These are phyloP conservation scores for Termitomyces sp. DNA, from an alignment of 768 basidiomycete species.

Conservation along the genomic window DNA sequence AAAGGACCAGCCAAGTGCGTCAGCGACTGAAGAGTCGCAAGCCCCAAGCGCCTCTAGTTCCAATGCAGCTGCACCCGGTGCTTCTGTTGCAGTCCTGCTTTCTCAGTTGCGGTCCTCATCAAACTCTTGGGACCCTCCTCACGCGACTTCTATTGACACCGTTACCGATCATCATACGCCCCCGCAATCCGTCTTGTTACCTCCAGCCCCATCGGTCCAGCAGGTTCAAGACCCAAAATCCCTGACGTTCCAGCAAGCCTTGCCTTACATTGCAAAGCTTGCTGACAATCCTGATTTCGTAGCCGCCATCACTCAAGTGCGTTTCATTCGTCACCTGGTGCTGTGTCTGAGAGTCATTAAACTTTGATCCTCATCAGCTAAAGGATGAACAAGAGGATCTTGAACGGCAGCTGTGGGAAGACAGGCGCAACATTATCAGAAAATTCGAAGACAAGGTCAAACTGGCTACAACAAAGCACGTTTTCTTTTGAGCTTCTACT, in stretches of 20 bases:
- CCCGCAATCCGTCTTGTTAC: constrained; percentile 2
- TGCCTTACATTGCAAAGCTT: constrained; percentile 59
- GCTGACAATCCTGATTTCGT: constrained; percentile 49
- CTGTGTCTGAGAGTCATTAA: not conserved
- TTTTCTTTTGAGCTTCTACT: not conserved
- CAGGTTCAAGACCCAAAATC: constrained; percentile 36
- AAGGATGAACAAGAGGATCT: constrained; percentile 66
- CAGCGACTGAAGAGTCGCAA: not conserved
- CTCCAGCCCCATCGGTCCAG: not conserved
- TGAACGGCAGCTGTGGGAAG: constrained; percentile 65
- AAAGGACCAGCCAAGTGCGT: constrained; percentile 5
- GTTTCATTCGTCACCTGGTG: constrained; percentile 1
- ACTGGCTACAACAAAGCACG: constrained; percentile 61
- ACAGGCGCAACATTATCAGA: constrained; percentile 52
- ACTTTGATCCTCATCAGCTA: constrained; percentile 37
- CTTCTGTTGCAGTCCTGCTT: constrained; percentile 56
- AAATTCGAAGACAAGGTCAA: constrained; percentile 72
- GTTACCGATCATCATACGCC: not conserved
- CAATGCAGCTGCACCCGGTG: constrained; percentile 6
- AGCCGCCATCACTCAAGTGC: constrained; percentile 45
- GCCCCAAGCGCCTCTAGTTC: not conserved
- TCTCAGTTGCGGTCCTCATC: constrained; percentile 46
- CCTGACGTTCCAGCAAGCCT: constrained; percentile 63
- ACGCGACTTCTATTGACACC: not conserved
- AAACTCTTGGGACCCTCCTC: not conserved